Base-by-base conservation (phyloP, 2,329 filamentous ascomycete species). In the Alternaria viburni region DNA sequence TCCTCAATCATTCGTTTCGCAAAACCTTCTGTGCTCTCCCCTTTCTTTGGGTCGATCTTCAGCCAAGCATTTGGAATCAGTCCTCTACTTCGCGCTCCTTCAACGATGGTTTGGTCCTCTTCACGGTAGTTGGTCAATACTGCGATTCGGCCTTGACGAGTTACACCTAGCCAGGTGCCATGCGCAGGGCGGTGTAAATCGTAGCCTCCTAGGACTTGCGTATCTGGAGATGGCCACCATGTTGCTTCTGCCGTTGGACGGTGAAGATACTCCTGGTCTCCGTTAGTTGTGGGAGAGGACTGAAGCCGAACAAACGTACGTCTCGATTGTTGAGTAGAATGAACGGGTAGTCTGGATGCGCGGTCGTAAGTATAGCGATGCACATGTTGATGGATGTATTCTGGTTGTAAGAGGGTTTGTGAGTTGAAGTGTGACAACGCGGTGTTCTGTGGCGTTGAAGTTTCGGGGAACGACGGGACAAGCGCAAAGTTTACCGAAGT, bases 41-140 rank as follows among this genome's bases (percentile, higher is more conserved):
- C 54, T 5, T 63, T 68, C 13, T 61, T 50, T 1, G 75, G 77
- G 9, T 76, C 68, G 13, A 82, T 79, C 10, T 83, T 84, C 13
- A 90, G 77, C 77, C 86, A 90, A n/a, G 83, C 83, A 64, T 86
- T 89, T 26, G 88, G 86, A 45, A 90, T 88, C 9, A 82, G 81
- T 3, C 88, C 88, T 25, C 88, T 83, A 65, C 86, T 88, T 44
- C 85, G 84, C 46, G 78, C 77, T 51, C 79, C 79, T 47, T 82
- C 74, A 25, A 84, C 76, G 17, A 84, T 78, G 23, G 80, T 78
- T 26, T 75, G 70, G 32, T 70, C 73, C 45, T 84, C 79, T 74
- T 90, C 88, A 43, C 87, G 86, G 74, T 88, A 90, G 76, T 90
- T 90, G 54, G 88, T 90, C 30, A 90, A 81, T 6, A 89, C 85